Conservation (phyloP, 2,329 filamentous ascomycete genomes). For the Aureobasidium musti region DNA sequence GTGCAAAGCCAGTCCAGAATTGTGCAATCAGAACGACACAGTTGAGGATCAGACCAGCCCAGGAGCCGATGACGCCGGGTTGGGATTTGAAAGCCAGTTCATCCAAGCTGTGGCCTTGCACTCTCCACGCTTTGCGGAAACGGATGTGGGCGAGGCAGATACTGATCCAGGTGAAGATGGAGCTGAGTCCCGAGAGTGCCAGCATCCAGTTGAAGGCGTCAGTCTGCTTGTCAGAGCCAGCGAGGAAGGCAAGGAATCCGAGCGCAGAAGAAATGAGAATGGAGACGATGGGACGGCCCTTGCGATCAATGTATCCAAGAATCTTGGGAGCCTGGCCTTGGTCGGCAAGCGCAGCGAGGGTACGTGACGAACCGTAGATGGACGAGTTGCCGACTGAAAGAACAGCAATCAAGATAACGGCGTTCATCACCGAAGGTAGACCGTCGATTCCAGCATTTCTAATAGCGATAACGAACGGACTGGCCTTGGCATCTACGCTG, state of each 20-base stretch:
- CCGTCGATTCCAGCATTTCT: slow-evolving; percentile 75
- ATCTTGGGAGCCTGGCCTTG: slow-evolving; percentile 62
- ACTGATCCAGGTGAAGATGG: slow-evolving; percentile 74
- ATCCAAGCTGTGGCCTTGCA: slow-evolving; percentile 63
- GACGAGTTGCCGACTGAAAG: slow-evolving; percentile 89
- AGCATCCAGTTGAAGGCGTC: slow-evolving; percentile 66
- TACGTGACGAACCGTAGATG: slow-evolving; percentile 88
- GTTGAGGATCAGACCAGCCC: slow-evolving; percentile 76
- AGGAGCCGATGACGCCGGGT: slow-evolving; percentile 76
- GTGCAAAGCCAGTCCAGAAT: slow-evolving; percentile 76
- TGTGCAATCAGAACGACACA: slow-evolving; percentile 74
- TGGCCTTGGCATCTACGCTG: slow-evolving; percentile 70
- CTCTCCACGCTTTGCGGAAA: slow-evolving; percentile 63
- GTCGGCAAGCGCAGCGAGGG: slow-evolving; percentile 84
- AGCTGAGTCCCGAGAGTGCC: slow-evolving; percentile 69
- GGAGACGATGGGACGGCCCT: slow-evolving; percentile 61
- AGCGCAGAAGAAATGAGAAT: slow-evolving; percentile 50
- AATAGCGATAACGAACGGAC: slow-evolving; percentile 93
- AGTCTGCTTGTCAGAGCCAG: slow-evolving; percentile 44
- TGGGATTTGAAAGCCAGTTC: slow-evolving; percentile 83
- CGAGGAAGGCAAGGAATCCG: slow-evolving; percentile 62
- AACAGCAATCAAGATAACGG: slow-evolving; percentile 88
- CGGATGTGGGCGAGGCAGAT: slow-evolving; percentile 67
- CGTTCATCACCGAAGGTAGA: slow-evolving; percentile 87
- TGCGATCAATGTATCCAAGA: slow-evolving; percentile 62